These are phyloP conservation scores for Paramicrosporidium saccamoebae DNA, from an alignment of 371 early-diverging fungal species.

Conservation along the genomic window DNA sequence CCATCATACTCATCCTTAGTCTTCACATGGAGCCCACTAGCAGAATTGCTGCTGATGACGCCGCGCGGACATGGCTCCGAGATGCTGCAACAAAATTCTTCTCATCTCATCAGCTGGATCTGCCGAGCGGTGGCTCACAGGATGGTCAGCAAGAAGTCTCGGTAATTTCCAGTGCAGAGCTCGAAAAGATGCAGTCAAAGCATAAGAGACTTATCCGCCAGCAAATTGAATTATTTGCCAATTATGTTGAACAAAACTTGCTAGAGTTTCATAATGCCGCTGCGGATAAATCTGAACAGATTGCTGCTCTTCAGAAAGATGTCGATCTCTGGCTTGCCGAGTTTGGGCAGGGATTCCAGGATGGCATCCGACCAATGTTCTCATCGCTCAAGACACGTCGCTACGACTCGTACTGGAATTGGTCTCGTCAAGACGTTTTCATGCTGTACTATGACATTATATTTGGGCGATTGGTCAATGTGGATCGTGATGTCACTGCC, in stretches of 20 bases:
- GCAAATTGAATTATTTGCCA: constrained; percentile 56
- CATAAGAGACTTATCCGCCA: constrained; percentile 37
- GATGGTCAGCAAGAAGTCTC: no score
- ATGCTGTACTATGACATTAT: constrained; percentile 63
- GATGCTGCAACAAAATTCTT: no score
- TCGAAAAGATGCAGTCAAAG: constrained; percentile 40
- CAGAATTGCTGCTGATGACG: constrained; percentile 40
- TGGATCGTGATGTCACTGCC: constrained; percentile 72
- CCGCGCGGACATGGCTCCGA: no score
- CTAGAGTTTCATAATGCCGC: no score
- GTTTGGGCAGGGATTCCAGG: constrained; percentile 52
- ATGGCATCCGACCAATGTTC: constrained; percentile 56
- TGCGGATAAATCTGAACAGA: constrained; percentile 31
- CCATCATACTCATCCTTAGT: no score
- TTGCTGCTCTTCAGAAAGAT: constrained; percentile 32
- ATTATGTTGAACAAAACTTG: constrained; percentile 54
- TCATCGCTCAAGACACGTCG: constrained; percentile 42
- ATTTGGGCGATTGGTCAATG: constrained; percentile 51
- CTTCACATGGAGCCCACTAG: constrained; percentile 52
- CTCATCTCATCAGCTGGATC: no score
- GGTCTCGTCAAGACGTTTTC: constrained; percentile 74
- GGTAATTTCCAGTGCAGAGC: constrained; percentile 56
- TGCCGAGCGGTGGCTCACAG: no score
- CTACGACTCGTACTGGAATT: constrained; percentile 89
- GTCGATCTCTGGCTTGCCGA: constrained; percentile 60